Base-by-base conservation (phyloP, 148 eudicot genomes). In the Suaeda aralocaspica region DNA sequence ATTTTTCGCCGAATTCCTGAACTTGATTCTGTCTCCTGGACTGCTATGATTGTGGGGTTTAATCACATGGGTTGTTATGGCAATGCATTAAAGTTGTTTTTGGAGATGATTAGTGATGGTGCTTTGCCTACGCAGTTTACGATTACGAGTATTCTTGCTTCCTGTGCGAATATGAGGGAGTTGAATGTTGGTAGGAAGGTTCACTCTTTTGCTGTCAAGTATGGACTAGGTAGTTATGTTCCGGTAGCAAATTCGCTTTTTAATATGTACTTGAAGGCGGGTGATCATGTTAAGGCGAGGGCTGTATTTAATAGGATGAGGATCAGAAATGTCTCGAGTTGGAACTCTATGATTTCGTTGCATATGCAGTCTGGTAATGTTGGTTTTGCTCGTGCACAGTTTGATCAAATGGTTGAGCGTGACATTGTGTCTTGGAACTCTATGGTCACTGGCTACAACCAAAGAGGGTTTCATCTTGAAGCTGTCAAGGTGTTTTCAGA, bases 201-300 rank as follows among this genome's bases (percentile, higher is more conserved):
- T 56, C 96, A 90, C 59, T 78, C 84, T 4, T 79, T 87, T 69
- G 82, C 78, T 64, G 84, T 85, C 45, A 87, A 87, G 66, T 79
- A 84, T 36, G 90, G 92, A 60, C 75, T 85, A 41, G 71, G 82
- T 44, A 56, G 85, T 41, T 75, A 70, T 76, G 76, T 87, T n/a
- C 72, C 84, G 16, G 88, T 87, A 3, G 87, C 85, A 1, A 90
- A 87, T 80, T 90, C 96, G 2, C 79, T 90, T 64, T 75, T 87
- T 66, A 90, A 87, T 84, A 87, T 90, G 96, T 90, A 90, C 75
- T 82, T 87, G 13, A 90, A 90, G 81, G 79, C 83, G 2, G 90
- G 92, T 53, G 89, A 87, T 79, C 66, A 67, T 12, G 59, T 53
- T 62, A 82, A 66, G 33, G 91, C 87, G 26, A 70, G 62, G 68